Evolutionary conservation across 228 moss, liverwort and hornwort species (phyloP).

Genomic region (Sphagnum fallax): DNA sequence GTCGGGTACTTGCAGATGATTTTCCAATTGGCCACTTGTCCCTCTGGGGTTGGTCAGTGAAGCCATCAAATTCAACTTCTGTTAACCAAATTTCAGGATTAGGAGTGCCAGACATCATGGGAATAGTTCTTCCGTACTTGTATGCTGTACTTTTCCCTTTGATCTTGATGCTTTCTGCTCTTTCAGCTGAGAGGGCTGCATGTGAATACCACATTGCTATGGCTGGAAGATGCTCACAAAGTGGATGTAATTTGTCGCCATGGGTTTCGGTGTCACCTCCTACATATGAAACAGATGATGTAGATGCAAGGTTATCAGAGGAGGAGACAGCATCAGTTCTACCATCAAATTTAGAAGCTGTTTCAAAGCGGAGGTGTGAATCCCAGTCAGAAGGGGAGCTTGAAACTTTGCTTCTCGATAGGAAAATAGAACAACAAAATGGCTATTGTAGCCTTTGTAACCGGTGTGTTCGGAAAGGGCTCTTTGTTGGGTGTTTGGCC

Average conservation of each 20-base stretch:
- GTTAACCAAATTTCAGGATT: slow-evolving; percentile 45
- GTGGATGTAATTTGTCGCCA: background rate
- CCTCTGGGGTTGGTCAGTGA: slow-evolving; percentile 73
- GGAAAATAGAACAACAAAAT: slow-evolving; percentile 9
- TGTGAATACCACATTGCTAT: slow-evolving; percentile 40
- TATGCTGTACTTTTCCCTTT: slow-evolving; percentile 63
- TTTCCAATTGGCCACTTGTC: slow-evolving; percentile 79
- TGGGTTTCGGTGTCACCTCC: background rate
- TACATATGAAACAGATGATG: slow-evolving; percentile 7
- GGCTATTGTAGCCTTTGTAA: slow-evolving; percentile 31
- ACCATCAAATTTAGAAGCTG: slow-evolving; percentile 6
- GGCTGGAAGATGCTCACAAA: slow-evolving; percentile 11
- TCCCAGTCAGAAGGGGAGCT: slow-evolving; percentile 15
- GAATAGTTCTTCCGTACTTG: slow-evolving; percentile 72
- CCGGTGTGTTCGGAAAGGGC: slow-evolving; percentile 50
- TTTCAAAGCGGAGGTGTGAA: slow-evolving; percentile 4
- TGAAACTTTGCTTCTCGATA: slow-evolving; percentile 21
- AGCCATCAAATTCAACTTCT: slow-evolving; percentile 37
- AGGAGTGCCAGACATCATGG: slow-evolving; percentile 80
- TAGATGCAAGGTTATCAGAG: slow-evolving; percentile 1
- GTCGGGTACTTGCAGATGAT: slow-evolving; percentile 72
- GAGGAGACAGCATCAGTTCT: slow-evolving; percentile 16
- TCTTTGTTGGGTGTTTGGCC: slow-evolving; percentile 46
- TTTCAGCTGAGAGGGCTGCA: slow-evolving; percentile 74
- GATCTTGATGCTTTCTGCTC: slow-evolving; percentile 66